phyloP scores from a whole-genome alignment of 768 basidiomycete genomes.

The Suillus brevipes region DNA sequence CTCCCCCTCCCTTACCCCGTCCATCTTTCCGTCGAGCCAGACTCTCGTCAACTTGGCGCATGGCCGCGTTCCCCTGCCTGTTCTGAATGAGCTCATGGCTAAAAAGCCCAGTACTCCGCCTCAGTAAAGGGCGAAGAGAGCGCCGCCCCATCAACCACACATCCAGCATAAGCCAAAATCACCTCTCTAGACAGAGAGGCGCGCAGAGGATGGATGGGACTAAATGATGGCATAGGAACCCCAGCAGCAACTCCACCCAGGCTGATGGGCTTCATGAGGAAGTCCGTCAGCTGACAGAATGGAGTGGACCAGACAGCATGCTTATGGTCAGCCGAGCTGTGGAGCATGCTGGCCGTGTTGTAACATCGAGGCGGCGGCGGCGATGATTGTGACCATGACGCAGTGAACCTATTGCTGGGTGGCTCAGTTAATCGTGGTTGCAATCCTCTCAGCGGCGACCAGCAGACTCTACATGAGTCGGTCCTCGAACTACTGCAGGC shows the following conservation, averaged over 20 bases:
- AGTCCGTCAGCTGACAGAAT: conserved; percentile 51
- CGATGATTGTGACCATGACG: conserved; percentile 24
- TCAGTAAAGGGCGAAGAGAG: too few species aligned
- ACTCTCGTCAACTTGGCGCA: conserved; percentile 59
- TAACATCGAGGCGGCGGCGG: conserved; percentile 44
- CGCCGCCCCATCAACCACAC: too few species aligned
- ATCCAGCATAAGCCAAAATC: too few species aligned
- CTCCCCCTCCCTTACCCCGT: too few species aligned
- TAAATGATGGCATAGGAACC: too few species aligned
- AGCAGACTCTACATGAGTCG: conserved; percentile 37
- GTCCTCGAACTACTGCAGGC: conserved; percentile 62
- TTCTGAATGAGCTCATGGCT: conserved; percentile 51
- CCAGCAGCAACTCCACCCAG: too few species aligned
- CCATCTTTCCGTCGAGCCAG: conserved; percentile 55
- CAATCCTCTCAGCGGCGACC: conserved; percentile 22
- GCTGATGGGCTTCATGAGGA: conserved; percentile 49
- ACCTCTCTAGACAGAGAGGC: too few species aligned
- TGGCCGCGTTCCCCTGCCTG: conserved; percentile 51
- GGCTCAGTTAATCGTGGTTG: conserved; percentile 2
- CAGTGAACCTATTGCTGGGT: neutral
- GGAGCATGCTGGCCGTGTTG: conserved; percentile 46
- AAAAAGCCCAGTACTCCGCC: too few species aligned
- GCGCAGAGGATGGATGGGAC: too few species aligned
- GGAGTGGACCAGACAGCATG: conserved; percentile 50
- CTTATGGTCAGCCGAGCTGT: conserved; percentile 52